A percentile compares a stretch with the other conserved stretches of the same genome.
Evolutionary conservation across 2,329 filamentous ascomycete genomes (phyloP).

Genomic region (Diplocarpon mali): DNA sequence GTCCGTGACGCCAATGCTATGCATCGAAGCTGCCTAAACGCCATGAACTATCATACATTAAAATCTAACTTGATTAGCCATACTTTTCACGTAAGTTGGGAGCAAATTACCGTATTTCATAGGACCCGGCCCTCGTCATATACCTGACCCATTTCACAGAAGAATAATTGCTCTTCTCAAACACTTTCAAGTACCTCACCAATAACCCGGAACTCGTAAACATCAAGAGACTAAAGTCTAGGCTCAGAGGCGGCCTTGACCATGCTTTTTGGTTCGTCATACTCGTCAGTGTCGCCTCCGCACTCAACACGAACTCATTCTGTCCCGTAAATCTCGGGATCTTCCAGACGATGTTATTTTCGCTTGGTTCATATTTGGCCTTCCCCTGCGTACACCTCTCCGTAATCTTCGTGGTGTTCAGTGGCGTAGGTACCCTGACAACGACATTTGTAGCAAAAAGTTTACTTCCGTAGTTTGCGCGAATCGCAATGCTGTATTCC

Average conservation of each 20-base stretch:
- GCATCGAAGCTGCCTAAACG: slow-evolving; percentile 8
- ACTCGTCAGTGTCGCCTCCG: slow-evolving; percentile 83
- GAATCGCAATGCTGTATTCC: slow-evolving; percentile 95
- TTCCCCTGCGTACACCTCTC: slow-evolving; percentile 93
- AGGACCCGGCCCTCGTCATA: slow-evolving; percentile 95
- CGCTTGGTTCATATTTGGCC: slow-evolving; percentile 94
- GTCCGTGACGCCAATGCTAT: slow-evolving; percentile 11
- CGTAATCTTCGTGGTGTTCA: slow-evolving; percentile 90
- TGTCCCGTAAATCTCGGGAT: slow-evolving; percentile 98
- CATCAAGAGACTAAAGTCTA: slow-evolving; percentile 93
- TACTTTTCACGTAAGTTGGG: not conserved
- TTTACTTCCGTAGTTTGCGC: slow-evolving; percentile 92
- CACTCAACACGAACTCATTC: slow-evolving; percentile 88
- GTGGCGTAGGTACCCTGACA: slow-evolving; percentile 84
- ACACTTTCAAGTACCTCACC: slow-evolving; percentile 93
- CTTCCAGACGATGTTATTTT: slow-evolving; percentile 99
- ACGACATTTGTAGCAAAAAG: slow-evolving; percentile 96
- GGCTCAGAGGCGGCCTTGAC: slow-evolving; percentile 82
- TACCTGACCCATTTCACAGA: slow-evolving; percentile 99
- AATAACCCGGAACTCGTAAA: slow-evolving; percentile 91
- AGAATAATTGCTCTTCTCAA: slow-evolving; percentile 98
- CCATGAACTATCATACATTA: slow-evolving; percentile 6
- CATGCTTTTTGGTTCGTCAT: slow-evolving; percentile 99
- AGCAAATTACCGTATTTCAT: slow-evolving; percentile 71
- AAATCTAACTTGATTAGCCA: slow-evolving; percentile 12